phyloP scores from a whole-genome alignment of 352 stramenopile genomes.

The Halophytophthora batemanensis region DNA sequence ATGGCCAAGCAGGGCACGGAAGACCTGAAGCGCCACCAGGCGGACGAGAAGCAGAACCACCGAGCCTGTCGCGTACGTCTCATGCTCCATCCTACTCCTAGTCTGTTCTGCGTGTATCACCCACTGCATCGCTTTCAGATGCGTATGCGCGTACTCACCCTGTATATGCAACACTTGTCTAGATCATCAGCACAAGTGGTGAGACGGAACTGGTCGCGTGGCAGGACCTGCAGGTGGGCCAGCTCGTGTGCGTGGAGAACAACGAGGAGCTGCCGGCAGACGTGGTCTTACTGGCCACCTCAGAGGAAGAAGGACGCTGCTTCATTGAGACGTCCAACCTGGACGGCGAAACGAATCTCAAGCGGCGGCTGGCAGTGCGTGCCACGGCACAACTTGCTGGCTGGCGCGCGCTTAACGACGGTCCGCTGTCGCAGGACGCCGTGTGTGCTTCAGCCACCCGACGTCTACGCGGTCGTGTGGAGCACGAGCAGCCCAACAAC shows the following conservation, averaged over 20 bases:
- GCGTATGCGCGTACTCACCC: not conserved
- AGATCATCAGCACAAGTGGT: conserved; percentile 47
- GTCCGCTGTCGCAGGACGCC: conserved; percentile 24
- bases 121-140: not conserved
- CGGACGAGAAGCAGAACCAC: conserved; percentile 63
- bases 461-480: conserved; percentile 35
- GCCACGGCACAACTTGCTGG: conserved; percentile 32
- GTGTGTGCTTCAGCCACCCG: conserved; percentile 28
- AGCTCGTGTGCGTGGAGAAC: conserved; percentile 77
- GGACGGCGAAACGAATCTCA: conserved; percentile 90
- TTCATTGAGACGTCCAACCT: conserved; percentile 88
- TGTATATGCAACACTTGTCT: not conserved
- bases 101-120: not conserved
- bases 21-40: conserved; percentile 65
- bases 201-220: conserved; percentile 51
- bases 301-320: conserved; percentile 62
- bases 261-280: conserved; percentile 87
- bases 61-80: conserved; percentile 39
- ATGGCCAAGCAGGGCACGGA: conserved; percentile 75
- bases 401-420: conserved; percentile 28
- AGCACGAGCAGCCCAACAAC: conserved; percentile 83
- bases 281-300: conserved; percentile 81
- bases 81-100: not conserved
- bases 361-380: conserved; percentile 54
- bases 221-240: conserved; percentile 73